Base-by-base conservation (phyloP, 768 basidiomycete species). In the Termitomyces sp. region DNA sequence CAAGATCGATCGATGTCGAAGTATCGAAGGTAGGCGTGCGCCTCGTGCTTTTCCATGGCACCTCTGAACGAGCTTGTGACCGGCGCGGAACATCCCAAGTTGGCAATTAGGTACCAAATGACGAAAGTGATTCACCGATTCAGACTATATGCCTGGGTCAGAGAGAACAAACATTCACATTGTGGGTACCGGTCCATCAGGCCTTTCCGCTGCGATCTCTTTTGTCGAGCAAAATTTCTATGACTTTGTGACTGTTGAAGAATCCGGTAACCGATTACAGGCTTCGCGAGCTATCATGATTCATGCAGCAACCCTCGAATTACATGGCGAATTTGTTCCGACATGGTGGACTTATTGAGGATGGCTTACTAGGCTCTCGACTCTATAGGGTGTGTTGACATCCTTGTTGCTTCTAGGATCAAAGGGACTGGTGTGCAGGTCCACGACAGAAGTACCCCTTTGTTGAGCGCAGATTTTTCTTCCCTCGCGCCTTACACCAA, bases 261-360 rank as follows among this genome's bases (percentile, higher is more conserved):
- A 57, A 53, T 55, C 33, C 30, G 21, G 51, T 69, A 28, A 23
- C 64, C 72, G 71, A 28, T 60, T 68, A 50, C 69, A 71, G 48
- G 64, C 66, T 8, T 79, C 81, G 10, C 75, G 80, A 19, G 79
- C 82, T 0, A 56, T 76, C 4, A 69, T 73, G 1, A 63, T 82
- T 30, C 81, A 83, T 59, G 76, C 82, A 35, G 75, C 78, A 33
- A 82, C 82, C 10, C 68, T 83, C 15, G 82, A 82, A 68, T 80
- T 77, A 58, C 66, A 42, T 19, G 35, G 19, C 17, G 17, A 50
- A 19, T 54, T 28, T 38, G 8, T 31, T 44, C 35, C 6, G 42
- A 43, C 15, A 1, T 19, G 6, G 23, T 12, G 37, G 55, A 9
- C 7, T 47, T n/a, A 43, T 56, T 58, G 41, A 9, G 59, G 11